Conservation (phyloP, 2,329 filamentous ascomycete genomes). For the Cercospora zeina region DNA sequence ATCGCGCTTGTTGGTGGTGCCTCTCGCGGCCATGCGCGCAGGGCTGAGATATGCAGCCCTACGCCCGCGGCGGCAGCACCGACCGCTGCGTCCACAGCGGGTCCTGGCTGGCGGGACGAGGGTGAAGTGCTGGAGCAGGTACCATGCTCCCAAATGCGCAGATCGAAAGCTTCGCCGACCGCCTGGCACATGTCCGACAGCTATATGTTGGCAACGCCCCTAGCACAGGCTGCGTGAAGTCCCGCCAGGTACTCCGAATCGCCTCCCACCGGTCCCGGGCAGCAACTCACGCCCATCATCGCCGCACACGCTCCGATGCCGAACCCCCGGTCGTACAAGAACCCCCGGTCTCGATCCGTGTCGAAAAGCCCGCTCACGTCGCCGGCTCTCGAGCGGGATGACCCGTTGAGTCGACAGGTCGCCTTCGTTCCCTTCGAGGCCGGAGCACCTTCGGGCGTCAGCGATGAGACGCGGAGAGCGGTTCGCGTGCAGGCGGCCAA, state of each 20-base stretch:
- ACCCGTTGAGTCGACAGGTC: conserved; percentile 21
- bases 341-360: conserved; percentile 17
- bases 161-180: conserved; percentile 21
- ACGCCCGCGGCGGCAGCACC: conserved; percentile 12
- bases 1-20: conserved; percentile 9
- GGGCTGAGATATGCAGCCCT: conserved; percentile 13
- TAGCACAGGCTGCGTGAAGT: not conserved
- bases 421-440: conserved; percentile 32
- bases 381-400: conserved; percentile 19
- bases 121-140: conserved; percentile 19
- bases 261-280: not conserved
- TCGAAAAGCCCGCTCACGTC: conserved; percentile 25
- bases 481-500: conserved; percentile 30
- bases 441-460: conserved; percentile 26
- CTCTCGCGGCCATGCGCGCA: conserved; percentile 3
- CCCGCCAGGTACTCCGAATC: not conserved
- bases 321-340: conserved; percentile 16
- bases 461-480: conserved; percentile 28
- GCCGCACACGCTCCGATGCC: conserved; percentile 16
- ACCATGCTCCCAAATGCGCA: conserved; percentile 19
- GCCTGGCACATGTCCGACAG: conserved; percentile 18
- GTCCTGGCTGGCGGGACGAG: conserved; percentile 4
- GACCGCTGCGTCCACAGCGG: conserved; percentile 14
- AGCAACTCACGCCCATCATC: not conserved
- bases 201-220: conserved; percentile 19